Conservation (phyloP, 768 basidiomycete genomes). For the Pleurotus djamor region DNA sequence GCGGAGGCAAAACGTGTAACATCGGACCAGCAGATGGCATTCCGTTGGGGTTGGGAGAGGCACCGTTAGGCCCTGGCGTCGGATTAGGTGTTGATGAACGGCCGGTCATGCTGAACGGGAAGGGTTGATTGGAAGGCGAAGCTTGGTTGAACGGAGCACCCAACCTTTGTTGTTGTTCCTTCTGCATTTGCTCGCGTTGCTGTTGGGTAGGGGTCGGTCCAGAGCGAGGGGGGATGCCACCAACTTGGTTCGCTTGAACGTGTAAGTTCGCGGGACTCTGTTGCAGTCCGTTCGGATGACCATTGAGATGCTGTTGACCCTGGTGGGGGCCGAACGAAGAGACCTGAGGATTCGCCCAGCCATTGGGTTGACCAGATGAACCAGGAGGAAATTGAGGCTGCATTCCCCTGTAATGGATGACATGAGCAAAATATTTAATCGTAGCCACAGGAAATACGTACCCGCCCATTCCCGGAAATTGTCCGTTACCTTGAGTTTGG, state of each 20-base stretch:
- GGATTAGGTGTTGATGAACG: constrained; percentile 5
- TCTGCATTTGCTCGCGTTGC: constrained; percentile 8
- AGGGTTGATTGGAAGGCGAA: constrained; percentile 20
- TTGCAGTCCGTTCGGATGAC: neutral
- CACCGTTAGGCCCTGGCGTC: constrained; percentile 14
- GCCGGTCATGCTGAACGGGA: constrained; percentile 8
- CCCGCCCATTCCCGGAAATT: constrained; percentile 20
- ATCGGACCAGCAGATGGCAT: constrained; percentile 8
- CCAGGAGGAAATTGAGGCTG: constrained; percentile 8
- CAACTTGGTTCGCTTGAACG: constrained; percentile 22
- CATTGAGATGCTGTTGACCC: neutral
- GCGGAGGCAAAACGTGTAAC: constrained; percentile 27
- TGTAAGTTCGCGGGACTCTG: constrained; percentile 28
- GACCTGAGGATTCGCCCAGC: constrained; percentile 17
- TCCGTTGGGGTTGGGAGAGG: constrained; percentile 15
- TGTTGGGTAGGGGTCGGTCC: constrained; percentile 36
- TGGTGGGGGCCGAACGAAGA: constrained; percentile 6
- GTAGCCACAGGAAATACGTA: constrained; percentile 18
- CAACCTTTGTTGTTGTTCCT: constrained; percentile 1
- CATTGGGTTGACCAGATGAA: constrained; percentile 19
- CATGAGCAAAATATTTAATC: neutral
- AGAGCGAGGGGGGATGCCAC: constrained; percentile 32
- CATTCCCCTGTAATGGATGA: constrained; percentile 9
- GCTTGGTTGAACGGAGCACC: constrained; percentile 16
- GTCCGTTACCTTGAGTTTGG: constrained; percentile 16